A percentile compares a stretch with the other conserved stretches of the same genome.
Evolutionary conservation across 2,329 filamentous ascomycete species (phyloP).

Genomic region (Cladorrhinum sp.): DNA sequence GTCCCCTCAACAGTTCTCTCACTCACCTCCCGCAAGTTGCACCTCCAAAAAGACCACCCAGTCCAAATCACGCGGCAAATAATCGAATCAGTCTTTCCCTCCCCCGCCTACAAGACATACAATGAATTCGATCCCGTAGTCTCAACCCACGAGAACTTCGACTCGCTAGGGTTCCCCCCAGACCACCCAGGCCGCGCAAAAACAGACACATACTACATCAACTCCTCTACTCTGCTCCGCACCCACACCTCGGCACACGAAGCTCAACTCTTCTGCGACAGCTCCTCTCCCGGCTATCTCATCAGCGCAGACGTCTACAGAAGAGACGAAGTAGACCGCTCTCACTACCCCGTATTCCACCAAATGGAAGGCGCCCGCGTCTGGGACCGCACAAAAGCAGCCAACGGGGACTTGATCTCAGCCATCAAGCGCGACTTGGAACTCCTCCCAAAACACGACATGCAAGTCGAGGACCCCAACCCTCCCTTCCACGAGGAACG

Average conservation of each 20-base stretch:
- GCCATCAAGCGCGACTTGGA: conserved; percentile 69
- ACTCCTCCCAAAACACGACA: conserved; percentile 66
- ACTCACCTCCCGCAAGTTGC: conserved; percentile 73
- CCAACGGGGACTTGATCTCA: conserved; percentile 56
- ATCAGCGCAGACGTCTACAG: conserved; percentile 95
- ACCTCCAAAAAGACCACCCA: conserved; percentile 87
- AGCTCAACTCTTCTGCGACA: conserved; percentile 71
- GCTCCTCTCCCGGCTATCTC: conserved; percentile 75
- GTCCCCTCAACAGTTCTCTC: conserved; percentile 70
- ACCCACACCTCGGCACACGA: conserved; percentile 97
- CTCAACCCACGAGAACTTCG: conserved; percentile 83
- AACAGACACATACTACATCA: conserved; percentile 96
- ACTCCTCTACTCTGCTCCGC: conserved; percentile 75
- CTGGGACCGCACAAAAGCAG: conserved; percentile 70
- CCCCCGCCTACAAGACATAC: conserved; percentile 69
- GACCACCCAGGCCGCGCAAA: conserved; percentile 85
- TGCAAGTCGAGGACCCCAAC: conserved; percentile 80
- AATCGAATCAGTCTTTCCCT: conserved; percentile 84
- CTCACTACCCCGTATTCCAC: conserved; percentile 95
- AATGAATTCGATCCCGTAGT: conserved; percentile 81
- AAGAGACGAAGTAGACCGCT: conserved; percentile 89
- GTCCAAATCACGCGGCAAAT: conserved; percentile 86
- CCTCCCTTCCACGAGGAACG: conserved; percentile 71
- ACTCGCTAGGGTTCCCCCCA: conserved; percentile 85
- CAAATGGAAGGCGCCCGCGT: conserved; percentile 95